Base-by-base conservation (phyloP, 1,284 basidiomycete species). In the Serendipita sp. region DNA sequence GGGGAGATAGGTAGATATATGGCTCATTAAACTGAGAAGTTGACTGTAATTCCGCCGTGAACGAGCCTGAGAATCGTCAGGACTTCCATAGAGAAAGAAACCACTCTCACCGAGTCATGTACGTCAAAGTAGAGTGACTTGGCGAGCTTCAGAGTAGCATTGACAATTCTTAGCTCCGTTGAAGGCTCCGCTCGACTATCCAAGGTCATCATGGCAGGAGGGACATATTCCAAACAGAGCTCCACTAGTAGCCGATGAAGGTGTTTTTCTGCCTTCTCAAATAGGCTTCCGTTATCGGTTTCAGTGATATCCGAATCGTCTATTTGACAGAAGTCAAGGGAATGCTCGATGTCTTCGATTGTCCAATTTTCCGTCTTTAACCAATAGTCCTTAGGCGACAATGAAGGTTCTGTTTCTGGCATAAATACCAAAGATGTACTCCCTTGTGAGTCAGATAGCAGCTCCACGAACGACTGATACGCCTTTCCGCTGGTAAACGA, bases 1-100 rank as follows among this genome's bases (percentile, higher is more conserved):
- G 6, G 38, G 38, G 38, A 41, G 13, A 41, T 41, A 41, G 38
- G 13, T 13, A 6, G 38, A 41, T 6, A 41, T 6, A 41, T 41
- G 38, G 1, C 38, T 41, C 38, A 41, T 5, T 5, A 41, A 6
- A 41, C 5, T 13, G 38, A 41, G 38, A 13, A 41, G 38, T 6
- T 41, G 38, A 13, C 38, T 30, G 79, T 80, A 13, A 93, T 76
- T 70, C 90, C 85, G 72, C 88, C 89, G 72, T 83, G 90, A 50
- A 82, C 78, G 61, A 92, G 73, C 69, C 87, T 88, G 62, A 91
- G 76, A 66, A 84, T 79, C 70, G 89, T 82, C 63, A 86, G 80
- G 2, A 77, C 73, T 68, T 83, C 83, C 49, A 78, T 85, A 66
- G 22, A 65, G 62, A 1, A 65, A 60, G 58, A 62, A 55, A 49